Evolutionary conservation across 257 asterid species (phyloP), one percentile per base, ranked within the genome.

Genomic region (Schizonepeta tenuifolia): DNA sequence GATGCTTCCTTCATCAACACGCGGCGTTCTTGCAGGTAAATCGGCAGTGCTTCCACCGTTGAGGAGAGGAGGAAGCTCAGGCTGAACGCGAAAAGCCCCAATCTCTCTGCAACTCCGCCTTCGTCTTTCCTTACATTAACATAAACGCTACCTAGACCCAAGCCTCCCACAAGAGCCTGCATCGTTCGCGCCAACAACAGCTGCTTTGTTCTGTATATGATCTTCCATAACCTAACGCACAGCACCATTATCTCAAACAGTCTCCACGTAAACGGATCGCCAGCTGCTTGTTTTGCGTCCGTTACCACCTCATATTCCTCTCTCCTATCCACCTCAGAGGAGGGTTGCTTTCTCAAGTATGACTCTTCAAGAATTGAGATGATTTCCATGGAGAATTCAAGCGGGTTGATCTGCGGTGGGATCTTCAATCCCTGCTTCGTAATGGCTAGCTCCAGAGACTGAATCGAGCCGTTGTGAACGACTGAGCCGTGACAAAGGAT

Each of bases 51-150:
- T 86, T 92, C 96, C 9, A 92, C 96, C 2, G 98, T 92, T 1
- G 98, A 92, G 8, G 98, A 92, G 18, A 92, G 98, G 47, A 92
- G 96, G 69, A 92, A 92, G 62, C 96, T 89, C 7, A 92, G 92
- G 28, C 94, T 89, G 43, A 92, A 92, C 0, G 98, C 98, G 28
- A 89, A 92, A 6, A 92, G 84, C 59, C 98, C 98, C 73, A 92
- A 82, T 38, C 95, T 54, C 78, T 89, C 96, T 6, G 92, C 81
- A 21, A 89, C 87, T 8, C 94, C 98, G 46, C 82, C 81, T 81
- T 88, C 86, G 26, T 92, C 91, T 59, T 87, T 85, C 78, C 88
- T 85, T 64, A 88, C 59, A 24, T 80, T 80, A 12, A 88, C 79
- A 49, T 89, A 92, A 13, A 92, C 96, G 71, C 96, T 88, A 13